Evolutionary conservation across 1,139 yeast species (phyloP), one percentile per base, ranked within the genome.

Genomic region (Yamadazyma atlantica): DNA sequence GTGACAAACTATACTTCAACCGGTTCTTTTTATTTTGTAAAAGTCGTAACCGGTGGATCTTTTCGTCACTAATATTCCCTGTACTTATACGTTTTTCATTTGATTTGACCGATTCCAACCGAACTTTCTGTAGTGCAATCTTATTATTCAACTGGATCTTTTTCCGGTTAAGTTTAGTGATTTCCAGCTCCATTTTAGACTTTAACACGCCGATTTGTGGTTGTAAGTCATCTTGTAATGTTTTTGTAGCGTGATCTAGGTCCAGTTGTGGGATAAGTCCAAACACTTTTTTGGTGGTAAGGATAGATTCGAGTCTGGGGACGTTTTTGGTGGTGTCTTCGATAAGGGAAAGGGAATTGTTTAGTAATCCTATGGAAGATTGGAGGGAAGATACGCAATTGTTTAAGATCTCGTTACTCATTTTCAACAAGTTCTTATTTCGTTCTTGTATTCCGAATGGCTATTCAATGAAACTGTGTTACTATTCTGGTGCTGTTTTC

Each of bases 221-320:
- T 27, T 60, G 57, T 11, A 63, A 53, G 22, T 62, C 64, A 19
- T 50, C 49, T 34, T 57, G 54, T 37, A 66, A 57, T 26, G 55
- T 51, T 35, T 51, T 50, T 37, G 61, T 64, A 22, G 75, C 73
- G 44, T 64, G 60, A n/a, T 56, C 57, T 26, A 69, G 44, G 44
- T 71, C 77, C 42, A 54, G 51, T 40, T 66, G 70, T 1, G 77
- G 73, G 1, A 69, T 66, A 25, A 71, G 47, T 6, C 71, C 75
- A 53, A 65, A 71, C 24, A 69, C 70, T 37, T 62, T 61, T 17
- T 61, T 55, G 9, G 74, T 65, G 23, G 51, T 44, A 17, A 70
- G 50, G 16, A 69, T 66, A 28, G 55, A 57, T 35, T 55, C 57
- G 35, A 69, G 50, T 17, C 74, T 45, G 8, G 64, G 57, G 7